Conservation (phyloP, 2,329 filamentous ascomycete genomes). For the Aspergillus calidoustus region DNA sequence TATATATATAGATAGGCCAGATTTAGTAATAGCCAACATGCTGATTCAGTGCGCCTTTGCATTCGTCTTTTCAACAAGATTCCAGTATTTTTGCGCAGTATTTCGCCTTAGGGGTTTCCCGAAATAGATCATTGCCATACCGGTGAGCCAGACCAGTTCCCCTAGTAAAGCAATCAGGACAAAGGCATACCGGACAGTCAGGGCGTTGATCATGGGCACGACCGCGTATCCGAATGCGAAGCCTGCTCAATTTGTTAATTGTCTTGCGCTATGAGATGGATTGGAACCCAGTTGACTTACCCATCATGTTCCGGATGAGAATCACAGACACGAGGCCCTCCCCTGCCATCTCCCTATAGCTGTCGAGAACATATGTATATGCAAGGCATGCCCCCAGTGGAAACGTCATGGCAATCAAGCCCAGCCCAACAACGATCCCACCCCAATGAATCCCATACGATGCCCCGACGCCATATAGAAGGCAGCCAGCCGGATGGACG, state of each 20-base stretch:
- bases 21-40: not conserved
- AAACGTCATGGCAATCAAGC: not conserved
- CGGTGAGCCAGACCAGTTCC: not conserved
- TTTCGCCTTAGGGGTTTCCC: not conserved
- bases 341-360: conserved; percentile 33
- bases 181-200: not conserved
- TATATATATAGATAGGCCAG: no score
- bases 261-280: not conserved
- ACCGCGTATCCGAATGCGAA: conserved; percentile 18
- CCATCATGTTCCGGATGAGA: conserved; percentile 46
- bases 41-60: not conserved
- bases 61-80: conserved; percentile 29
- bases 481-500: conserved; percentile 7
- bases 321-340: conserved; percentile 39
- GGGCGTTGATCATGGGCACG: not conserved
- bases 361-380: conserved; percentile 34
- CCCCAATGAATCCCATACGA: conserved; percentile 4
- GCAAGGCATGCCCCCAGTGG: conserved; percentile 21
- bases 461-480: conserved; percentile 11
- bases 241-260: conserved; percentile 22
- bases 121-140: not conserved
- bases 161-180: conserved; percentile 9
- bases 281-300: not conserved
- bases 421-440: not conserved
- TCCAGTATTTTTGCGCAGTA: conserved; percentile 35